Evolutionary conservation across 2,329 filamentous ascomycete genomes (phyloP).

Genomic region (Penicillium decumbens): DNA sequence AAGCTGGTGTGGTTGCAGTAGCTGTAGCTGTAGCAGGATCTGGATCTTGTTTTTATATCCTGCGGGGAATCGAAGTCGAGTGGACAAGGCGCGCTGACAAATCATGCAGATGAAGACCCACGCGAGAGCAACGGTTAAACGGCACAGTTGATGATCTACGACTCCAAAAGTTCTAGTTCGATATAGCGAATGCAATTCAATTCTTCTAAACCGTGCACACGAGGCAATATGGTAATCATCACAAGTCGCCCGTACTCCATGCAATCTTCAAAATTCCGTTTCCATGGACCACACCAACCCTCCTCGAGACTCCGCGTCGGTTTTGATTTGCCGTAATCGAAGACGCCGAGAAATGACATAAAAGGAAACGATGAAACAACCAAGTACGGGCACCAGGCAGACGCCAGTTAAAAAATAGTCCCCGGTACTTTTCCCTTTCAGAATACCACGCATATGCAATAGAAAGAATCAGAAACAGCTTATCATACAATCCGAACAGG

Average conservation of each 20-base stretch:
- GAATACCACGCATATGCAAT: conserved; percentile 12
- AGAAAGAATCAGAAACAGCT: conserved; percentile 14
- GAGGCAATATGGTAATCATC: conserved; percentile 18
- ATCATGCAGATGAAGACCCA: background rate
- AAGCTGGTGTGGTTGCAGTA: background rate
- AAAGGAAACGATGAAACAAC: conserved; percentile 9
- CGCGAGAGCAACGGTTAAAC: background rate
- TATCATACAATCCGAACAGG: conserved; percentile 17
- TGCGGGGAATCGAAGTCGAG: background rate
- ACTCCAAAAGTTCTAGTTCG: background rate
- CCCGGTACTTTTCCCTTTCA: conserved; percentile 4
- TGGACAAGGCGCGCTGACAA: background rate
- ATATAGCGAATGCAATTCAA: conserved; percentile 12
- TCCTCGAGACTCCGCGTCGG: conserved; percentile 3
- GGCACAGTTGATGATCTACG: background rate
- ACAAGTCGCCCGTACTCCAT: conserved; percentile 23
- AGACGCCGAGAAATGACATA: conserved; percentile 19
- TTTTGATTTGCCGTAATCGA: conserved; percentile 16
- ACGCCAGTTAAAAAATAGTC: background rate
- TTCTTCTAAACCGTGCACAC: conserved; percentile 14
- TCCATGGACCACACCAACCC: conserved; percentile 2
- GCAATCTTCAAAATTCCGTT: conserved; percentile 6
- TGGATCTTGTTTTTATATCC: conserved; percentile 1
- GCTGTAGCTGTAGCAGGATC: background rate
- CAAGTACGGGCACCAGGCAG: background rate